Evolutionary conservation across 2,329 filamentous ascomycete species (phyloP).

Genomic region (Furcasterigmium sp.): DNA sequence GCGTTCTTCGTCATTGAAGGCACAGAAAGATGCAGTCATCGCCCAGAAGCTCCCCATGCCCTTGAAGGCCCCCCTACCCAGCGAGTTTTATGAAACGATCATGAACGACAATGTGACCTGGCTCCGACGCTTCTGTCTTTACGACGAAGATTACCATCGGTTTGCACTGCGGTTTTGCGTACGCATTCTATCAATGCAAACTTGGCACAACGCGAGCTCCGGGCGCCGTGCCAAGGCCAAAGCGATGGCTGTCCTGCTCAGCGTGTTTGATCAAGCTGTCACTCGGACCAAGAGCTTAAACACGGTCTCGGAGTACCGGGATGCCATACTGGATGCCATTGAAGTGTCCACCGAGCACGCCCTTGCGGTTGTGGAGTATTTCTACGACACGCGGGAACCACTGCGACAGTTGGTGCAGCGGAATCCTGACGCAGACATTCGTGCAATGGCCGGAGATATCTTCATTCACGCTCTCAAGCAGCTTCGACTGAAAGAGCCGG

Average conservation of each 20-base stretch:
- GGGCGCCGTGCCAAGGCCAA: constrained; percentile 10
- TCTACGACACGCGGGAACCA: constrained; percentile 46
- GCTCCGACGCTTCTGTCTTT: constrained; percentile 72
- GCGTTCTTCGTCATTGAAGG: constrained; percentile 60
- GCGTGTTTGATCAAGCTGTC: constrained; percentile 71
- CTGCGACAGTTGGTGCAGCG: constrained; percentile 62
- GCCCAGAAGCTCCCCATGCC: constrained; percentile 26
- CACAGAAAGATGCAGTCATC: constrained; percentile 15
- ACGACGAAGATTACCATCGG: constrained; percentile 63
- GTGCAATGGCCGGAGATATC: constrained; percentile 43
- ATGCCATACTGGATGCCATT: constrained; percentile 42
- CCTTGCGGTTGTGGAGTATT: constrained; percentile 56
- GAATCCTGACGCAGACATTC: constrained; percentile 51
- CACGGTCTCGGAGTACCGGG: constrained; percentile 53
- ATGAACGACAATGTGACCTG: constrained; percentile 66
- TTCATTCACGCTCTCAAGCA: constrained; percentile 47
- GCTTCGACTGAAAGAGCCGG: constrained; percentile 43
- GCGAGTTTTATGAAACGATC: constrained; percentile 53
- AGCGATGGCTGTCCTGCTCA: constrained; percentile 50
- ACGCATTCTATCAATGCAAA: constrained; percentile 19
- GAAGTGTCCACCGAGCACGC: constrained; percentile 49
- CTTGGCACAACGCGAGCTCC: constrained; percentile 24
- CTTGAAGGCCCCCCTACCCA: constrained; percentile 39
- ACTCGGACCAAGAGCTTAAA: constrained; percentile 65
- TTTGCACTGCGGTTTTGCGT: constrained; percentile 62